Conservation (phyloP, 441 rosid genomes). For the Heliophila coronopifolia region DNA sequence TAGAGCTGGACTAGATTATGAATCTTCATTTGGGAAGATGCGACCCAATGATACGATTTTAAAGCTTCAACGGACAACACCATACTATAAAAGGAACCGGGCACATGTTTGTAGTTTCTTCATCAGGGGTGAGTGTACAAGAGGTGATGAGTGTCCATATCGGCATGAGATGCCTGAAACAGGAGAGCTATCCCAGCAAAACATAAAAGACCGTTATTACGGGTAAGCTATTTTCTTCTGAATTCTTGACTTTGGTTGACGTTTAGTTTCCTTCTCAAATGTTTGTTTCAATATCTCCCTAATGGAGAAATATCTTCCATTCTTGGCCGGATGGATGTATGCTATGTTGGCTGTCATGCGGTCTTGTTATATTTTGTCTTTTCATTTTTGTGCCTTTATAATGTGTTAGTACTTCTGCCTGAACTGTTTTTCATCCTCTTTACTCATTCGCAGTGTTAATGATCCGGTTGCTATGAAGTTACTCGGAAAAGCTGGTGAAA, state of each 20-base stretch:
- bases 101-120: constrained; percentile 95
- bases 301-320: background rate
- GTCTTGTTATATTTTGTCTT: too few species aligned
- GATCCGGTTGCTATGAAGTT: constrained; percentile 92
- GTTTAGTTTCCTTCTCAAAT: background rate
- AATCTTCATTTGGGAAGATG: constrained; percentile 76
- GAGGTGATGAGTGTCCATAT: constrained; percentile 95
- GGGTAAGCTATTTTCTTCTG: constrained; percentile 47
- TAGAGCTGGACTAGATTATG: constrained; percentile 91
- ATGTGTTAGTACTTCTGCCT: too few species aligned
- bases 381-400: too few species aligned
- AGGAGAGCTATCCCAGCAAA: constrained; percentile 93
- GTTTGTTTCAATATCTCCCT: background rate
- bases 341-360: too few species aligned
- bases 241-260: background rate
- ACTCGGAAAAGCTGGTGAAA: constrained; percentile 87
- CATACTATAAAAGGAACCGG: constrained; percentile 78
- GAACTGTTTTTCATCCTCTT: background rate
- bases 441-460: constrained; percentile 51
- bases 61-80: constrained; percentile 88
- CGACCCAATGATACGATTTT: constrained; percentile 73
- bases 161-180: constrained; percentile 93
- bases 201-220: constrained; percentile 91
- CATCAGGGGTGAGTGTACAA: constrained; percentile 82
- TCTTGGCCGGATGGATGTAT: too few species aligned